phyloP scores from a whole-genome alignment of 2,329 filamentous ascomycete genomes.

The Claviceps paspali region DNA sequence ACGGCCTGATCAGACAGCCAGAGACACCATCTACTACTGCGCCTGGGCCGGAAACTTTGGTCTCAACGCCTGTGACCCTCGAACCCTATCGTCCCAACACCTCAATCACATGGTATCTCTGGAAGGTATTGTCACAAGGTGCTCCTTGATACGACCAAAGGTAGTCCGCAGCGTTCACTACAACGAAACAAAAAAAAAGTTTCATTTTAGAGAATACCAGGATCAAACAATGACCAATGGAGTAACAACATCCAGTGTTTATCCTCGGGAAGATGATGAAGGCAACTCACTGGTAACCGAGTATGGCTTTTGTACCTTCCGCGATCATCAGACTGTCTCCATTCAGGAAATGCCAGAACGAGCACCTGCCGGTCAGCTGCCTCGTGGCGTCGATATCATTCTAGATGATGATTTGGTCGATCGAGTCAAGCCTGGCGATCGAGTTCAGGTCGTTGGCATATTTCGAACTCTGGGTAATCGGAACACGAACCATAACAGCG shows the following conservation, averaged over 20 bases:
- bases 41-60: slow-evolving; percentile 96
- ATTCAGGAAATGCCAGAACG: slow-evolving; percentile 99
- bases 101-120: slow-evolving; percentile 95
- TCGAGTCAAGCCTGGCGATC: slow-evolving; percentile 83
- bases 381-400: slow-evolving; percentile 89
- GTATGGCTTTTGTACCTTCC: slow-evolving; percentile 89
- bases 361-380: slow-evolving; percentile 87
- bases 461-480: slow-evolving; percentile 89
- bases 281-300: slow-evolving; percentile 88
- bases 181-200: slow-evolving; percentile 73
- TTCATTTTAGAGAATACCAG: slow-evolving; percentile 78
- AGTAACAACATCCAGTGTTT: slow-evolving; percentile 77
- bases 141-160: slow-evolving; percentile 88
- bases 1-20: slow-evolving; percentile 57
- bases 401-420: slow-evolving; percentile 95
- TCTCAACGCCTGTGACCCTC: slow-evolving; percentile 84
- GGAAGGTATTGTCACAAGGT: slow-evolving; percentile 94
- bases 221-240: slow-evolving; percentile 97
- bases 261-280: slow-evolving; percentile 84
- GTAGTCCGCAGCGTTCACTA: slow-evolving; percentile 98
- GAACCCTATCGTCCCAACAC: slow-evolving; percentile 75
- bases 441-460: slow-evolving; percentile 92
- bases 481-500: slow-evolving; percentile 79
- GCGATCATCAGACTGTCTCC: slow-evolving; percentile 93
- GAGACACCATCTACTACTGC: slow-evolving; percentile 83